phyloP scores from a whole-genome alignment of 768 basidiomycete genomes.

The Leccinum obscurum region DNA sequence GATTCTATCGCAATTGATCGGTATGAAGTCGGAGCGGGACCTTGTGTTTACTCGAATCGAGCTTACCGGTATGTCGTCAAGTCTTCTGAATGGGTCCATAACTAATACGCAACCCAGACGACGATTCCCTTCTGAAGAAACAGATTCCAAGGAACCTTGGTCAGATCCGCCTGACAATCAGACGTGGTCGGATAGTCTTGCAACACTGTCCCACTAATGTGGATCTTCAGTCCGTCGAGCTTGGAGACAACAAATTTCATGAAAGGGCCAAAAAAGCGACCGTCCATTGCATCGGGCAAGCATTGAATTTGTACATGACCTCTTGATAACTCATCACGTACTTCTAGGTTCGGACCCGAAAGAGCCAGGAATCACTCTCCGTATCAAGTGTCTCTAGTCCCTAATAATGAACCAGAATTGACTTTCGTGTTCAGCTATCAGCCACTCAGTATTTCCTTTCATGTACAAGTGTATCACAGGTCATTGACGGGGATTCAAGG shows the following conservation, averaged over 20 bases:
- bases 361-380: not conserved
- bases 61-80: not conserved
- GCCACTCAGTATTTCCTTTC: not conserved
- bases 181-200: not conserved
- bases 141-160: constrained; percentile 12
- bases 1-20: not conserved
- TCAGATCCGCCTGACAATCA: constrained; percentile 13
- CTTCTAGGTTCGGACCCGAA: not conserved
- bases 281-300: not conserved
- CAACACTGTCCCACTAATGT: not conserved
- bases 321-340: not conserved
- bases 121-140: constrained; percentile 17
- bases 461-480: not conserved
- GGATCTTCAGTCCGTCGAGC: not conserved
- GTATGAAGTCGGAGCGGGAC: not conserved
- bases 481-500: not conserved
- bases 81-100: not conserved
- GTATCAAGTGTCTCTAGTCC: not conserved
- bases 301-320: not conserved
- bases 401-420: not conserved
- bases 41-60: not conserved
- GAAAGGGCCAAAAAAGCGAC: not conserved
- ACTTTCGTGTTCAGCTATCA: not conserved
- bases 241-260: not conserved
- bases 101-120: constrained; percentile 14